Evolutionary conservation across 345 rosid species (phyloP), one percentile per base, ranked within the genome.

Genomic region (Dovyalis caffra): DNA sequence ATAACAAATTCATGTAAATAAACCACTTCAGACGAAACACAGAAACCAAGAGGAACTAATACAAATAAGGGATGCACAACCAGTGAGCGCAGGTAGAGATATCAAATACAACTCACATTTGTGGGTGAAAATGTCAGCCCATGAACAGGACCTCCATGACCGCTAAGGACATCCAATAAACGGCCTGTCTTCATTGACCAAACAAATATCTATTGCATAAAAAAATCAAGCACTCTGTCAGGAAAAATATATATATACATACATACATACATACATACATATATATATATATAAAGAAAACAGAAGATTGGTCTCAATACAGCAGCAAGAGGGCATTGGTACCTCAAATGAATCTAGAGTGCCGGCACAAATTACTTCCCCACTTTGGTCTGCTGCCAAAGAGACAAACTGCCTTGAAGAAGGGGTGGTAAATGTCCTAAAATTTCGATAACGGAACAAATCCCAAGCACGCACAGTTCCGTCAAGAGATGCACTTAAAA

Each of bases 381-480:
- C 96, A 77, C 98, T 90, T 51, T 88, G 92, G 80, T 93, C 99
- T 64, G 96, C 97, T 57, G 95, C 89, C 83, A 95, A 83, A 78
- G 99, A 95, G 74, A 93, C 98, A 87, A 95, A 91, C 77, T 95
- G 99, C 79, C 96, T 88, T 32, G 97, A 88, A 75, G 93, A 85
- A 71, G 99, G 98, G 76, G 99, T 87, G 10, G 94, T 91, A 78
- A 93, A 93, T 71, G 97, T 93, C 86, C 97, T 90, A 82, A 91
- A 95, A 81, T 95, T 95, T 76, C 94, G 87, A 78, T 91, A 95
- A 23, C 98, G 96, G 66, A 86, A 78, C 79, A 95, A 87, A 88
- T 95, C 99, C 99, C 99, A 95, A 40, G 99, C 98, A 81, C 98
- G 99, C 69, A 95, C 97, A 72, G 98, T 95, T 33, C 99, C 98